Evolutionary conservation across 352 stramenopile genomes (phyloP), one percentile per base, ranked within the genome.

Genomic region (Globisporangium iwayamae): DNA sequence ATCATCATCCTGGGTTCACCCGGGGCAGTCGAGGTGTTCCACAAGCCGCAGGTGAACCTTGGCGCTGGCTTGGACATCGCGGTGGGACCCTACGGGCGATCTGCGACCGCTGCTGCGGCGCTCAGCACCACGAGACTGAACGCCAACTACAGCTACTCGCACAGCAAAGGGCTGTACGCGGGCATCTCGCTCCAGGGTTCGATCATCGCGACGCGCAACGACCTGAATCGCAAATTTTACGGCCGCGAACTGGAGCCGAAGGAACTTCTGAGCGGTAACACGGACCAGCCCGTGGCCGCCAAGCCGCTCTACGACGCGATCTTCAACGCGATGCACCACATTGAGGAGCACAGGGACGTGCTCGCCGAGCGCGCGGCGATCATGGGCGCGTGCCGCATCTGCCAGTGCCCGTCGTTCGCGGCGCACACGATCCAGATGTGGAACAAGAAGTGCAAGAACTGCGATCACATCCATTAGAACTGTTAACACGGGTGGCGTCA

Each of bases 211-310:
- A 83, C 83, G 7, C 74, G 93, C 45, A 76, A 85, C 36, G 73
- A 94, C 30, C 70, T 97, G 34, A 98, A 98, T 71, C 87, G 94
- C 75, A 94, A 93, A 50, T 97, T 97, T 71, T 98, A 98, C 70
- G 89, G 90, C 11, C 75, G 73, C n/a, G 75, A 89, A 30, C 56
- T 87, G 30, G 66, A 78, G 51, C 61, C 78, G 0, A 77, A 69
- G 18, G 69, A 71, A 18, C 71, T 92, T 32, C 60, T 90, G 10
- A 77, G 51, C 13, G 81, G 83, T 2, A 38, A 50, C 2, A 63
- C 87, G 0, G 58, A 47, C 0, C 75, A 79, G 38, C 83, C 83
- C 18, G 22, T 65, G 7, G 75, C 79, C 18, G 77, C 78, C 4
- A 69, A 69, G 25, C 67, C 73, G 25, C 67, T 91, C 0, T 88